Base-by-base conservation (phyloP, 2,329 filamentous ascomycete species). In the Blumeria hordei region DNA sequence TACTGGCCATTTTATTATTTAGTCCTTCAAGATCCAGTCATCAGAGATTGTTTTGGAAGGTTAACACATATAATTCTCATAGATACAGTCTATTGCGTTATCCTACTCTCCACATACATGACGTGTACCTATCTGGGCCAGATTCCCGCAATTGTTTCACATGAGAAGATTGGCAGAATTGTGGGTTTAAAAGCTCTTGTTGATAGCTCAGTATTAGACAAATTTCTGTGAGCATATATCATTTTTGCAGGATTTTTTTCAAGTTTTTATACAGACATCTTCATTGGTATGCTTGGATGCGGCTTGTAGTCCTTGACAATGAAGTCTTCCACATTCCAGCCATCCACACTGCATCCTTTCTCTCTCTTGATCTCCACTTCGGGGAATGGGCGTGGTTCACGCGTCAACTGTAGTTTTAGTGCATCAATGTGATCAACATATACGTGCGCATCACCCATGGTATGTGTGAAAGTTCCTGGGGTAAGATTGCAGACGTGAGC, bases 401-500 rank as follows among this genome's bases (percentile, higher is more conserved):
- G 73, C 65, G 78, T 75, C 36, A 96, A 66, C 70, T 98, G 92
- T 55, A 78, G 75, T 64, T 83, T 76, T 56, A 98, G 71, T 11
- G 92, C 88, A 55, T 94, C 88, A 7, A 94, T 77, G 67, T 98
- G 92, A 67, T 98, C 90, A 7, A 83, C 69, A 68, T 98, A 98
- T 1, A 98, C 82, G 68, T 98, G 92, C n/a, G 90, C 87, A 68
- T 98, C 92, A 12, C 92, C 92, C 88, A 98, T 94, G 52, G 88
- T 88, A 68, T 96, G 92, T 41, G 88, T 92, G 58, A 98, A 74
- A 54, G 78, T 90, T 0, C 90, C 92, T 0, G 92, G 88, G 0
- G 85, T 76, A 55, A 98, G 69, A 61, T 88, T 82, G 64, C 84
- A 88, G 10, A 84, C 87, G 65, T 88, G 82, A 0, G 92, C 90